These are phyloP conservation scores for Phytophthora megakarya DNA, from an alignment of 352 stramenopile genomes.

Conservation along the genomic window DNA sequence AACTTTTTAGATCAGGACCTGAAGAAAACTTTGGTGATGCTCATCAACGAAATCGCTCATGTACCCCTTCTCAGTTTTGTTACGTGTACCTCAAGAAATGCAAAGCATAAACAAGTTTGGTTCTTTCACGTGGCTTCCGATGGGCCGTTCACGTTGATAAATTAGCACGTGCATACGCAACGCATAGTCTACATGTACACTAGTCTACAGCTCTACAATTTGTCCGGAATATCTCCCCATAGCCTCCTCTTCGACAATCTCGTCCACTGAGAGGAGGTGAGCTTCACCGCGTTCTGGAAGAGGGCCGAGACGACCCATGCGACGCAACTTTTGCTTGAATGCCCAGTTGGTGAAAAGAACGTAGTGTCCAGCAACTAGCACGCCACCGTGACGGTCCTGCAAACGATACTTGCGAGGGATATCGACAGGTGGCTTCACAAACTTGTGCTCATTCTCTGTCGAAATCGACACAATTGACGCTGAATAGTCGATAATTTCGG, in stretches of 20 bases:
- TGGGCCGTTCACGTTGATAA: slow-evolving; percentile 27
- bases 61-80: background rate
- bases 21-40: background rate
- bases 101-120: background rate
- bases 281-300: slow-evolving; percentile 28
- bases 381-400: slow-evolving; percentile 37
- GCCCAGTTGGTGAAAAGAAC: slow-evolving; percentile 43
- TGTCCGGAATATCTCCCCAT: slow-evolving; percentile 25
- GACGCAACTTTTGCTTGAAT: slow-evolving; percentile 36
- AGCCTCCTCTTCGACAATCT: background rate
- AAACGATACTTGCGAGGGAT: slow-evolving; percentile 35
- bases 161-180: slow-evolving; percentile 16
- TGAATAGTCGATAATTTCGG: slow-evolving; percentile 28
- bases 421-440: slow-evolving; percentile 38
- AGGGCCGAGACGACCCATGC: slow-evolving; percentile 16
- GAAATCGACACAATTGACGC: slow-evolving; percentile 26
- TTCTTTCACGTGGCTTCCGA: slow-evolving; percentile 1
- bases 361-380: slow-evolving; percentile 34
- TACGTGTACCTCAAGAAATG: background rate
- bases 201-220: slow-evolving; percentile 35
- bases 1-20: no score
- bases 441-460: slow-evolving; percentile 8
- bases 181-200: background rate
- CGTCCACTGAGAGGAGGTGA: background rate
- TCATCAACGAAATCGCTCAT: no score